These are phyloP conservation scores for Vitis riparia DNA, from an alignment of 164 flowering plant genomes.

Conservation along the genomic window DNA sequence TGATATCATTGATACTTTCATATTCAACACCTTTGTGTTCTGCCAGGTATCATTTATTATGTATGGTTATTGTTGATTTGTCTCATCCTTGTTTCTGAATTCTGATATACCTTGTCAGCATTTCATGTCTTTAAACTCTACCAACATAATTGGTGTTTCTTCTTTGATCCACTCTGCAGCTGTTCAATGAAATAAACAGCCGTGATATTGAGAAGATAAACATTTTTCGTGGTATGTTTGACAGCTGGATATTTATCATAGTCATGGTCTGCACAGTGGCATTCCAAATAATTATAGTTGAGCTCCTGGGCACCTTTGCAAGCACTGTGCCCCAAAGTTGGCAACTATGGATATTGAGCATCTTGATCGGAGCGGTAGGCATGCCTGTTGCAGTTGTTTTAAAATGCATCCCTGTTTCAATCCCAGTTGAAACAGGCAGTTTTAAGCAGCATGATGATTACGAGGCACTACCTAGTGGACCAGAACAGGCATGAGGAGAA, in stretches of 20 bases:
- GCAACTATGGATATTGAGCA: slow-evolving; percentile 62
- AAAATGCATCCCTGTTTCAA: slow-evolving; percentile 69
- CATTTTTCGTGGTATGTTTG: slow-evolving; percentile 61
- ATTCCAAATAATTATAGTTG: slow-evolving; percentile 76
- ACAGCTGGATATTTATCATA: slow-evolving; percentile 60
- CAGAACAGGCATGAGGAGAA: slow-evolving; percentile 37
- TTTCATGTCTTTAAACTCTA: too few species aligned
- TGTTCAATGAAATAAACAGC: slow-evolving; percentile 91
- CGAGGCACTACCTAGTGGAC: slow-evolving; percentile 63
- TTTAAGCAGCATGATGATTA: slow-evolving; percentile 60
- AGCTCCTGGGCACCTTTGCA: slow-evolving; percentile 74
- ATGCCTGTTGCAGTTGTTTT: slow-evolving; percentile 53
- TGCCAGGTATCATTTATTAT: slow-evolving; percentile 57
- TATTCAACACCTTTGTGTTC: slow-evolving; percentile 78
- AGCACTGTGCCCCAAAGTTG: slow-evolving; percentile 72
- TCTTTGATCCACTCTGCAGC: slow-evolving; percentile 28
- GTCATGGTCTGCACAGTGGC: slow-evolving; percentile 54
- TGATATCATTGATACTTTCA: slow-evolving; percentile 55
- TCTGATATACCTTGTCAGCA: too few species aligned
- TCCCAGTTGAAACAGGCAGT: slow-evolving; percentile 45
- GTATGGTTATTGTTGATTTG: neutral
- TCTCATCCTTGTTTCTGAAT: neutral
- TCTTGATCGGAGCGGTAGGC: slow-evolving; percentile 61
- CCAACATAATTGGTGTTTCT: neutral
- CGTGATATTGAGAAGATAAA: slow-evolving; percentile 83